Evolutionary conservation across 176 grass and related monocot species (phyloP), one percentile per base, ranked within the genome.

Genomic region (Eleusine coracana): DNA sequence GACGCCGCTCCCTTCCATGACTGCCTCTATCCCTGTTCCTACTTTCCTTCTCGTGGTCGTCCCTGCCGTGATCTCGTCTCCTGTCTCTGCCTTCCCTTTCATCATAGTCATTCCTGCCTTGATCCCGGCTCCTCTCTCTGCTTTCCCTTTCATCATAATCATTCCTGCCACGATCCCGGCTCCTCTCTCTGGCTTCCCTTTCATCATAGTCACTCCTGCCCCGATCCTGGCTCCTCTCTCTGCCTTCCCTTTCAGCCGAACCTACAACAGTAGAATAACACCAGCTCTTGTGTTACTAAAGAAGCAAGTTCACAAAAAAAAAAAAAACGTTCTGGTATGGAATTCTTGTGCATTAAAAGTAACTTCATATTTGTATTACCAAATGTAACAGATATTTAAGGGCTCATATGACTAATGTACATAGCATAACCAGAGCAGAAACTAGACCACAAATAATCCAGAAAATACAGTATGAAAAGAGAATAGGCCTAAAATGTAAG

Each of bases 21-120:
- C 68, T 76, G 70, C 82, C 79, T 74, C 94, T 94, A 27, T 89
- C 89, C 52, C 75, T 84, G 61, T 71, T 92, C 65, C 37, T 92
- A 66, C 81, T 86, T 14, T 86, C 91, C 38, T 80, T 81, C 46
- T 89, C 90, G 39, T 86, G 68, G 29, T 70, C 10, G 0, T 87
- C 87, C 64, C 84, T 93, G 37, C 77, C 44, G 25, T 59, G 68
- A 52, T 94, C 91, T 59, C 76, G 81, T 82, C 82, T 89, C 86
- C 44, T 91, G 39, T 93, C 87, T 31, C 81, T 61, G 58, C n/a
- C n/a, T 25, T 61, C 58, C 21, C 54, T 56, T 56, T 61, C n/a
- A 11, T 25, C 58, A 10, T 12, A 58, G 20, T 58, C 55, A 21
- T n/a, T 21, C 20, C 55, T 21, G 55, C 84, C 79, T 65, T 89